Evolutionary conservation across 768 basidiomycete species (phyloP).

Genomic region (Auriscalpium microsporum): DNA sequence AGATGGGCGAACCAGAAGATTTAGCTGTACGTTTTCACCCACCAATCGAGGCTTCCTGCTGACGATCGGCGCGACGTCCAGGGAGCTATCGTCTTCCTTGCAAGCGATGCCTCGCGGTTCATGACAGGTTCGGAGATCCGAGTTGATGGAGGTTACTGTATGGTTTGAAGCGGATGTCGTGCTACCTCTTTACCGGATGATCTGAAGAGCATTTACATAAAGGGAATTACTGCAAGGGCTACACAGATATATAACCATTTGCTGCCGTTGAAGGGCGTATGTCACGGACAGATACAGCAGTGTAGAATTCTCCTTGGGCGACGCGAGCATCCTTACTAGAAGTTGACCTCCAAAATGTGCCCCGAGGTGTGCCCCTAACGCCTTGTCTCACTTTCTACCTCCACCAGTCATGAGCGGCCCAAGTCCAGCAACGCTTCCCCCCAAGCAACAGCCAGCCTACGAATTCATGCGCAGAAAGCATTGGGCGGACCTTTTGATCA

Average conservation of each 20-base stretch:
- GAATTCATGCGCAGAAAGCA: constrained; percentile 85
- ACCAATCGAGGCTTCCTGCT: background rate
- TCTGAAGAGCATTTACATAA: background rate
- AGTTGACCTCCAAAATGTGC: too few species aligned
- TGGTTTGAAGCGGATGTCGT: constrained; percentile 32
- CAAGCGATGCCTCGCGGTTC: constrained; percentile 84
- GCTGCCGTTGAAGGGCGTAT: too few species aligned
- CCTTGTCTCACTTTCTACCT: background rate
- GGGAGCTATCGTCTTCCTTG: constrained; percentile 86
- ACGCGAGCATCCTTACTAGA: too few species aligned
- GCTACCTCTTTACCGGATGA: background rate
- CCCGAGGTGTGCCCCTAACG: background rate
- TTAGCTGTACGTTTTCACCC: constrained; percentile 48
- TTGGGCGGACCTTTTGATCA: constrained; percentile 75
- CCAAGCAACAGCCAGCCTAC: constrained; percentile 28
- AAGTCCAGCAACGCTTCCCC: constrained; percentile 1
- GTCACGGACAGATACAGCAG: too few species aligned
- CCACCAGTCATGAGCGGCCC: background rate
- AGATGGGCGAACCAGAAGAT: constrained; percentile 93
- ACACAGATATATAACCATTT: background rate
- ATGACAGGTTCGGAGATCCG: constrained; percentile 82
- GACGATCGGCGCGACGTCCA: constrained; percentile 20
- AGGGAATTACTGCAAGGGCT: background rate
- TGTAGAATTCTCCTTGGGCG: too few species aligned
- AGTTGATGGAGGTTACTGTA: constrained; percentile 86